Evolutionary conservation across 192 early-diverging fungal species (phyloP).

Genomic region (Allomyces arbusculus): DNA sequence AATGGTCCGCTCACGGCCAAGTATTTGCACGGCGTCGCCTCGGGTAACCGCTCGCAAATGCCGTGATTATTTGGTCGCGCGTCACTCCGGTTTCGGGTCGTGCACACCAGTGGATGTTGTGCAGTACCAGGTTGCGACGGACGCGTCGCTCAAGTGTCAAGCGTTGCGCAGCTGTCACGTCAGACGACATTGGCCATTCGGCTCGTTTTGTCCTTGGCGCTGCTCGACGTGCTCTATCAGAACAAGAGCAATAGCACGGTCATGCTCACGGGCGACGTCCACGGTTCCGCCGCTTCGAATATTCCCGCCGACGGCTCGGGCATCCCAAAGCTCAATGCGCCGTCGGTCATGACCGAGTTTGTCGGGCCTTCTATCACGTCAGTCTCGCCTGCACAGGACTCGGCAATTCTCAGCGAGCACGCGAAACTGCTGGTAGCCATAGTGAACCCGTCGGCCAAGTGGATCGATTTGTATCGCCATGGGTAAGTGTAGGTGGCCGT

Average conservation of each 20-base stretch:
- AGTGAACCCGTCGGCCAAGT: slow-evolving; percentile 8
- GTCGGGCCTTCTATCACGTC: slow-evolving; percentile 12
- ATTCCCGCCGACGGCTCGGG: neutral
- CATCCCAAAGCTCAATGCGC: slow-evolving; percentile 6
- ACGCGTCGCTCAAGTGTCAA: neutral
- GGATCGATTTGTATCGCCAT: slow-evolving; percentile 5
- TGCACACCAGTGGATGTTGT: neutral
- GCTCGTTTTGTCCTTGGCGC: neutral
- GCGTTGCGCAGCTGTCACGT: neutral
- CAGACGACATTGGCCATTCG: neutral
- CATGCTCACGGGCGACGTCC: slow-evolving; percentile 1
- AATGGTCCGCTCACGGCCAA: neutral
- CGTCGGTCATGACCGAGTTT: slow-evolving; percentile 15
- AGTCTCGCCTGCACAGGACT: slow-evolving; percentile 2
- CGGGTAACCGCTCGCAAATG: neutral
- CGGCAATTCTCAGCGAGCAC: slow-evolving; percentile 3
- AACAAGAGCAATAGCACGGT: slow-evolving; percentile 12
- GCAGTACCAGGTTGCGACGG: neutral
- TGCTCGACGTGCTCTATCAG: slow-evolving; percentile 7
- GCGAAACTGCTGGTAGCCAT: slow-evolving; percentile 1
- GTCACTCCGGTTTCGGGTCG: neutral
- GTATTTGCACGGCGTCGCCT: neutral
- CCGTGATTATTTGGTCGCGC: neutral
- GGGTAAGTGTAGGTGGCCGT: slow-evolving; percentile 14
- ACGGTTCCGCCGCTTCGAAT: neutral